A percentile compares a stretch with the other conserved stretches of the same genome.
Conservation (phyloP, 2,329 filamentous ascomycete species). For the Parastagonospora avenae region DNA sequence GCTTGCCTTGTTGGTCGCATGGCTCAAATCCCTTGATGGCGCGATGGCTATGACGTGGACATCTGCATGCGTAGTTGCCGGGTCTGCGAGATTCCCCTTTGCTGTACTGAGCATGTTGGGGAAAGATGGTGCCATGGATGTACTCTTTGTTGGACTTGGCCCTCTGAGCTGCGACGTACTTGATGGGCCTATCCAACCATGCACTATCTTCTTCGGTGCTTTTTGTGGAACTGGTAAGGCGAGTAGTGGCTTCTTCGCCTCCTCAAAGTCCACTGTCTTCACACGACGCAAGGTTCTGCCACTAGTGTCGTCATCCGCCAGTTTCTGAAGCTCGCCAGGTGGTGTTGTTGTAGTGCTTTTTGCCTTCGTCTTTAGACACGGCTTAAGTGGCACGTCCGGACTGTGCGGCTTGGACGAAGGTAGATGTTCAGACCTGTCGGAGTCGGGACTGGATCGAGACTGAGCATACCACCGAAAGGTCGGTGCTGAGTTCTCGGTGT, state of each 20-base stretch:
- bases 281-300: slow-evolving; percentile 24
- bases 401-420: not conserved
- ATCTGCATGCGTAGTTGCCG: slow-evolving; percentile 40
- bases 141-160: not conserved
- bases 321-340: slow-evolving; percentile 3
- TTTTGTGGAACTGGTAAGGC: slow-evolving; percentile 4
- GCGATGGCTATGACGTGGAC: slow-evolving; percentile 41
- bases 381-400: slow-evolving; percentile 22
- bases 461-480: not conserved
- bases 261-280: slow-evolving; percentile 41
- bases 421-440: slow-evolving; percentile 2
- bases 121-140: slow-evolving; percentile 3
- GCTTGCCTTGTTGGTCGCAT: slow-evolving; percentile 1
- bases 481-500: not conserved
- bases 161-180: not conserved
- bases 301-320: not conserved
- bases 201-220: not conserved
- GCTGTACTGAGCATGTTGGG: slow-evolving; percentile 9
- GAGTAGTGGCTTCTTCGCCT: slow-evolving; percentile 5
- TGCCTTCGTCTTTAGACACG: slow-evolving; percentile 33
- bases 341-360: slow-evolving; percentile 28
- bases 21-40: slow-evolving; percentile 15
- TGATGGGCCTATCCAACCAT: not conserved
- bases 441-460: not conserved
- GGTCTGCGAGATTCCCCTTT: slow-evolving; percentile 32